Evolutionary conservation across 176 grass and related monocot genomes (phyloP).

Genomic region (Poa annua): DNA sequence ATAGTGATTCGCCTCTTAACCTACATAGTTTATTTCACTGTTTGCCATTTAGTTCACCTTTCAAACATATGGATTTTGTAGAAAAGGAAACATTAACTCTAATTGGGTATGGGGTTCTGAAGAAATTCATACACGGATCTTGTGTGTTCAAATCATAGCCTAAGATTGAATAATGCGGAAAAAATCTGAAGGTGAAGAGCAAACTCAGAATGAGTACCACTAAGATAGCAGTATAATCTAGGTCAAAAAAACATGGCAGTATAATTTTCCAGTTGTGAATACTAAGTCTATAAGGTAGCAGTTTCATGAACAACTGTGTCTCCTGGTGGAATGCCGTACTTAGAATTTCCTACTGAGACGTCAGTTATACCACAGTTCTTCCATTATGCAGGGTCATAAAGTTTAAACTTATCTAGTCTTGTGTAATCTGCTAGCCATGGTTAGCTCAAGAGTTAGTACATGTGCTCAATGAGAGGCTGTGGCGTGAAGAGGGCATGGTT

Average conservation of each 20-base stretch:
- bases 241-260: background rate
- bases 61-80: background rate
- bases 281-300: background rate
- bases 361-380: background rate
- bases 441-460: background rate
- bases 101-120: background rate
- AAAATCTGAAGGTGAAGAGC: background rate
- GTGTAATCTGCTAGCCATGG: conserved; percentile 10
- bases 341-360: background rate
- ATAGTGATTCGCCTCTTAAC: background rate
- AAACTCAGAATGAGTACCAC: background rate
- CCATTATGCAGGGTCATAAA: background rate
- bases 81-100: background rate
- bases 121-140: background rate
- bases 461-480: background rate
- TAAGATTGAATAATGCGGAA: background rate
- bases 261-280: conserved; percentile 17
- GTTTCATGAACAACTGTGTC: conserved; percentile 5
- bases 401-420: background rate
- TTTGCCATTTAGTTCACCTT: background rate
- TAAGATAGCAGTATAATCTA: background rate
- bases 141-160: background rate
- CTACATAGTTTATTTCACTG: background rate
- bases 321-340: background rate
- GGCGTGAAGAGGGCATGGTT: background rate